Evolutionary conservation across 768 basidiomycete genomes (phyloP), one percentile per base, ranked within the genome.

Genomic region (Suillus hirtellus): DNA sequence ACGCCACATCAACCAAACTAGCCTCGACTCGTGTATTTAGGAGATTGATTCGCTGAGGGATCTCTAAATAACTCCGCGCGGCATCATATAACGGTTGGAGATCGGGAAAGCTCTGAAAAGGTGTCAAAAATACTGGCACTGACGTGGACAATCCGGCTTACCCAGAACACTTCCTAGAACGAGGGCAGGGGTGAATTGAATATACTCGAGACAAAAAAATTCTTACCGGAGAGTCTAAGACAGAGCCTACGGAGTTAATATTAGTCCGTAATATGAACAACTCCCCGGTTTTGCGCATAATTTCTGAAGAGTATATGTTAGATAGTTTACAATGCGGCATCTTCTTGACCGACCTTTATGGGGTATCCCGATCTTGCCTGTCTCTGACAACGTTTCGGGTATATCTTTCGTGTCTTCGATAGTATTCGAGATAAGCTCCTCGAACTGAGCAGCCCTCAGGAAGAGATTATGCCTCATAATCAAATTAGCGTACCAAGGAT

Each of bases 371-470:
- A 98, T 96, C 77, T 96, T 95, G 11, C 96, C 96, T 1, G 94
- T 96, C 75, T 96, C 93, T 60, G 92, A 92, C 60, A 98, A 90
- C 62, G 89, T 84, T 77, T 95, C 94, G 44, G 96, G 96, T 61
- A 97, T 94, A 72, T 96, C 93, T 72, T 96, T 96, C 2, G 96
- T 98, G 72, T 96, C 93, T 73, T 96, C 95, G 70, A 98, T 96
- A 53, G 95, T 97, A 19, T 86, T 85, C 47, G 93, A 92, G 66
- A 98, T 94, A 47, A 96, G 82, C 50, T 92, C 92, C 78, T 98
- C 96, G 70, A 97, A 97, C 88, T 95, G 66, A 4, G 44, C 52
- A 7, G 47, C 34, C 47, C 53, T 40, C 38, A 53, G 62, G 27
- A 56, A 50, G 60, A 58, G 37, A 19, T 34, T 59, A 10, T 43